These are phyloP conservation scores for Sugiyamaella qingdaonensis DNA, from an alignment of 805 yeast species.

Conservation along the genomic window DNA sequence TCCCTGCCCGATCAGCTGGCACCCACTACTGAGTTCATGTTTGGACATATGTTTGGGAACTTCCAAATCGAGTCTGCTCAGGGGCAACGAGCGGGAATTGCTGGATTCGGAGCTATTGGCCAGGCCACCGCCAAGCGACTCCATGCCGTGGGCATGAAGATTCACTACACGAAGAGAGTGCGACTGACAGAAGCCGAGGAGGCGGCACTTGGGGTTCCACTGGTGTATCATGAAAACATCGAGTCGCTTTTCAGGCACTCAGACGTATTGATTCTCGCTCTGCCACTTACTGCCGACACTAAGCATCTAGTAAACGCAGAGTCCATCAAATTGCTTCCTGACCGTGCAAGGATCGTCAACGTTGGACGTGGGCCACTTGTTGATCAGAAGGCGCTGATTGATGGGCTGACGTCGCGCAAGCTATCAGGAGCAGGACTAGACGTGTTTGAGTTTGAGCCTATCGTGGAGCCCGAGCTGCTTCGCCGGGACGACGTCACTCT, in stretches of 20 bases:
- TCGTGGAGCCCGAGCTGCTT: slow-evolving; percentile 45
- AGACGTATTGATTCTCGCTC: slow-evolving; percentile 60
- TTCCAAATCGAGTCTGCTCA: slow-evolving; percentile 48
- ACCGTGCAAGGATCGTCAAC: slow-evolving; percentile 61
- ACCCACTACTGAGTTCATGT: not conserved
- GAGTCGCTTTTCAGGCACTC: slow-evolving; percentile 38
- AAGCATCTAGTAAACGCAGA: slow-evolving; percentile 48
- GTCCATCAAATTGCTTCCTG: slow-evolving; percentile 44
- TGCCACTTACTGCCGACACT: slow-evolving; percentile 63
- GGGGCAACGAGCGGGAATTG: slow-evolving; percentile 57
- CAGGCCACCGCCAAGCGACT: slow-evolving; percentile 56
- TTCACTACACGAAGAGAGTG: slow-evolving; percentile 58
- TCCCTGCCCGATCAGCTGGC: not conserved
- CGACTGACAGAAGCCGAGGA: slow-evolving; percentile 36
- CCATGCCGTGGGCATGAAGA: slow-evolving; percentile 56
- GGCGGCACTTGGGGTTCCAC: slow-evolving; percentile 40
- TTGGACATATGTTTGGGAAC: slow-evolving; percentile 38
- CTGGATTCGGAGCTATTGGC: slow-evolving; percentile 78
- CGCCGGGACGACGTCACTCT: slow-evolving; percentile 60
- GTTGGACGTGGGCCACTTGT: slow-evolving; percentile 72
- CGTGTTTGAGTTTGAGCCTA: slow-evolving; percentile 64
- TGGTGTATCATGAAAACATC: slow-evolving; percentile 44
- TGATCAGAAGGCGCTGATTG: slow-evolving; percentile 60
- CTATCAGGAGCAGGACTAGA: slow-evolving; percentile 67
- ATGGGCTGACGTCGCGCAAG: slow-evolving; percentile 56